Evolutionary conservation across 2,329 filamentous ascomycete species (phyloP), one percentile per base, ranked within the genome.

Genomic region (Aspergillus persii): DNA sequence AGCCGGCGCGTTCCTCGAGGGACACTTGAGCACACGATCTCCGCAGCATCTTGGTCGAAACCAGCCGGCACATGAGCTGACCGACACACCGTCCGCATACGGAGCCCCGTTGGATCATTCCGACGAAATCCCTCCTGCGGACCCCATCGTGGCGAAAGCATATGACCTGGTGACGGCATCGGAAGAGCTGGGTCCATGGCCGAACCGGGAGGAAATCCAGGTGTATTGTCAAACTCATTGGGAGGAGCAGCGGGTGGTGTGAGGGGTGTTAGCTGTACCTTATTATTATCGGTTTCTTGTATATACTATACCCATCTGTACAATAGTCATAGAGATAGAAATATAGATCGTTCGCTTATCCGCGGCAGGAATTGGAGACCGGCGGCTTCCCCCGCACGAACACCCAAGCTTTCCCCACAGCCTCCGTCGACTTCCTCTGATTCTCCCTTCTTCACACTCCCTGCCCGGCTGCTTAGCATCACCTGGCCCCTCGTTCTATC

Each of bases 1-100:
- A 11, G 62, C 72, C 31, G 70, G 77, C 26, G 67, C 76, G 46
- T 79, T 77, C 54, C 62, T 80, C 46, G 77, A 80, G 60, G 66
- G 71, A 53, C 67, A 68, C 51, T 71, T 69, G 68, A 63, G 61
- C 50, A 62, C 54, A 30, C 49, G 54, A 36, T 49, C 50, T 15
- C 46, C 23, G 39, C 47, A 33, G 11, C 41, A 30, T 7, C 33
- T 50, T 11, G 12, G 5, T 8, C 31, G n/a, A 36, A 50, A 44
- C 23, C 47, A 47, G 50, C 33, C 33, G 30, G 46, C 52, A 54
- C 39, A 29, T 15, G 39, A 8, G 15, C 31, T 29, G 26, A 36
- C 26, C 36, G 27, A 48, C 12, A 15, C 12, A 51, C 31, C 39
- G 8, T 9, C 15, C n/a, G 7, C 3, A n/a, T 29, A 47, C 36